phyloP scores from a whole-genome alignment of 192 early-diverging fungal genomes.

The Diversispora epigaea region DNA sequence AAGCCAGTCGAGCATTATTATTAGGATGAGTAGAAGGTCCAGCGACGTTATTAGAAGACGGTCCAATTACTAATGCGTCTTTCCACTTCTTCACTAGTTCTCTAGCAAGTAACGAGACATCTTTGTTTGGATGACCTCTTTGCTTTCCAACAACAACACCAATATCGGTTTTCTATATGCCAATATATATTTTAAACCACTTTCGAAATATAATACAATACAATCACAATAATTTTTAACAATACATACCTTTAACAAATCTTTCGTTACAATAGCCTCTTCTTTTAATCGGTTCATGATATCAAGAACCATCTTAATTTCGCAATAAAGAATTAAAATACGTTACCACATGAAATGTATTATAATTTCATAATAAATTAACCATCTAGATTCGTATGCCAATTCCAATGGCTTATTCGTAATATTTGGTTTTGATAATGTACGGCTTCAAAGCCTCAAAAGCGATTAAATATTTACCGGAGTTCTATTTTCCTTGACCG shows the following conservation, averaged over 20 bases:
- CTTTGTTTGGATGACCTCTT: slow-evolving; percentile 58
- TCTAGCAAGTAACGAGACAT: slow-evolving; percentile 63
- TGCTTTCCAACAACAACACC: slow-evolving; percentile 77
- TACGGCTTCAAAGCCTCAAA: no score
- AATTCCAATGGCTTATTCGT: no score
- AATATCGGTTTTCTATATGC: slow-evolving; percentile 69
- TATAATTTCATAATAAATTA: no score
- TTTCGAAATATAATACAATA: neutral
- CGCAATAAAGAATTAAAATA: no score
- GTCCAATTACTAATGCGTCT: slow-evolving; percentile 43
- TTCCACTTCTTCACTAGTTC: slow-evolving; percentile 84
- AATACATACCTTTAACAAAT: slow-evolving; percentile 10
- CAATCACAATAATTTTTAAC: neutral
- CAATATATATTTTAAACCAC: neutral
- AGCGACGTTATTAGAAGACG: slow-evolving; percentile 39
- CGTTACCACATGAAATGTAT: no score
- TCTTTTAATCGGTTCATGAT: slow-evolving; percentile 16
- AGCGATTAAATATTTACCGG: no score
- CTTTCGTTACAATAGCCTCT: slow-evolving; percentile 6
- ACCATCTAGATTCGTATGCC: no score
- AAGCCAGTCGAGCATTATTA: no score
- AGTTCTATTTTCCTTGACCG: no score
- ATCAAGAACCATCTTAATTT: slow-evolving; percentile 6
- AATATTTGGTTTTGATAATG: no score
- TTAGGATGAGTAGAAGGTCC: slow-evolving; percentile 40